Evolutionary conservation across 2,329 filamentous ascomycete genomes (phyloP), one percentile per base, ranked within the genome.

Genomic region (Ascochyta rabiei): DNA sequence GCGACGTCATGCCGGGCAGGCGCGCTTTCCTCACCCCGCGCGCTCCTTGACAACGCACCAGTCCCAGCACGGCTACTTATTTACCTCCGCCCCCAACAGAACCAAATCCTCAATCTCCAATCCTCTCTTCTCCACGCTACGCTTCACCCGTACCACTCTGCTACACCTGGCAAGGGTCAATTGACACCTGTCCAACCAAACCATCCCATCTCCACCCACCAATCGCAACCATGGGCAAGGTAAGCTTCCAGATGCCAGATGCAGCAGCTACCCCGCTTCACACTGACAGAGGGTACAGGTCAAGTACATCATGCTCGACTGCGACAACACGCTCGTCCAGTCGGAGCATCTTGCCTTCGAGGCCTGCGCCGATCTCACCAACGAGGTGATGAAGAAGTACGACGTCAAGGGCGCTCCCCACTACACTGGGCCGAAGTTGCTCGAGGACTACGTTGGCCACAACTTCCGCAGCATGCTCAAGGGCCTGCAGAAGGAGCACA

Each of bases 401-500:
- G 79, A 82, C 66, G 81, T 91, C 68, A 79, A 82, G 67, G 81
- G 91, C 68, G 70, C 81, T 23, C 81, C 85, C 66, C 85, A 84
- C 72, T 96, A 96, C 81, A 92, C 89, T 4, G 89, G 89, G 70
- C 84, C 87, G 42, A 82, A 86, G 56, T 87, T 96, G 61, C 90
- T 96, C 78, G 80, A 82, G 66, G 90, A 96, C 79, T 96, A 96
- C 70, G 91, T 96, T 66, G 92, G 93, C 68, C 89, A 95, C 76
- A 96, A 96, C 84, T 96, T 96, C 84, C 90, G 91, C 65, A 90
- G 91, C 77, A 96, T 96, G 90, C 87, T 96, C 78, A 77, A 81
- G 55, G 86, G 85, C 57, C 85, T 96, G 57, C 87, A 92, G 76
- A 79, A 86, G 75, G 88, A 89, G 76, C 87, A 90, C 81, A 81